phyloP scores from a whole-genome alignment of 2,329 filamentous ascomycete genomes.

The Lachnum nothofagi region DNA sequence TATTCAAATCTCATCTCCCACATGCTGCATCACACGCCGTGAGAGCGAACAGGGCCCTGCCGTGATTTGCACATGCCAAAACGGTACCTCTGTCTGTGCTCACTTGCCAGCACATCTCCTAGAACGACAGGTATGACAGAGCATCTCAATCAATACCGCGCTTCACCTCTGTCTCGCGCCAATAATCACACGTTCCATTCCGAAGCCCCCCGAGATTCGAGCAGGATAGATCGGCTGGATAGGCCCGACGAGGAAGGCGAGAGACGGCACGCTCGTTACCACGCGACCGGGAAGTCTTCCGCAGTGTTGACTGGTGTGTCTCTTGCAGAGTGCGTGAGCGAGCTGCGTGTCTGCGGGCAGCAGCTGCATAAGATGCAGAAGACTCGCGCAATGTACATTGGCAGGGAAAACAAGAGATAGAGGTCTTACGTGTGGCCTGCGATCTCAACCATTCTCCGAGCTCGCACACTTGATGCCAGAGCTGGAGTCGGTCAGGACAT shows the following conservation, averaged over 20 bases:
- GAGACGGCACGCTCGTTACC: slow-evolving; percentile 1
- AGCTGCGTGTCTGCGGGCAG: neutral
- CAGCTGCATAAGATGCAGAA: neutral
- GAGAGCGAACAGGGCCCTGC: too few relatives aligned
- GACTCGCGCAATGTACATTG: neutral
- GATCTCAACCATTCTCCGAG: too few relatives aligned
- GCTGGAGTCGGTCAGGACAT: neutral
- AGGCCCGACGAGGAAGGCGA: neutral
- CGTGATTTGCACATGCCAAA: neutral
- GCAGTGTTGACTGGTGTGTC: neutral
- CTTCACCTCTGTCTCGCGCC: neutral
- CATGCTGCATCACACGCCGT: neutral
- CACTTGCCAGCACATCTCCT: neutral
- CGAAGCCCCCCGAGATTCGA: neutral
- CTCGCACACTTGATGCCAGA: too few relatives aligned
- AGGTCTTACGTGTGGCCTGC: too few relatives aligned
- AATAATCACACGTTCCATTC: neutral
- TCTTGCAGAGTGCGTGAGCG: too few relatives aligned
- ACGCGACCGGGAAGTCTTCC: neutral
- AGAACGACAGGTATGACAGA: neutral
- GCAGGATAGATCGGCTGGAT: neutral
- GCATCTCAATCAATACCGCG: neutral
- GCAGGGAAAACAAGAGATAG: neutral
- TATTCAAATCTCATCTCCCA: too few relatives aligned
- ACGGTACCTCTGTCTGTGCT: neutral